Base-by-base conservation (phyloP, 2,329 filamentous ascomycete genomes). In the Colletotrichum somersetense region DNA sequence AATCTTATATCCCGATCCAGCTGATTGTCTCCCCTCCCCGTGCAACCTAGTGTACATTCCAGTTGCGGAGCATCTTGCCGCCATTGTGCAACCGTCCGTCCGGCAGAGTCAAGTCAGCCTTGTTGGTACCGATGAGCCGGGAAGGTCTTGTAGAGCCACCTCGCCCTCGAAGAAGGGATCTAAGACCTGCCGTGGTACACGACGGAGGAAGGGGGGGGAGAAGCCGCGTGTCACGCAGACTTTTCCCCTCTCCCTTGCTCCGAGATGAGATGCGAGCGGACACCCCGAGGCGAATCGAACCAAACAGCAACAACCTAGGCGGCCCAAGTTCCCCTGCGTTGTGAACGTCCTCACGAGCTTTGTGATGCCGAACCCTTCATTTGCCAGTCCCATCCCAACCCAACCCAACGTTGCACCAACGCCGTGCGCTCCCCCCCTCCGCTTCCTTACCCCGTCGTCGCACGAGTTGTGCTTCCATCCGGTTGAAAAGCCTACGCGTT, bases 1-100 rank as follows among this genome's bases (percentile, higher is more conserved):
- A 42, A 20, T 61, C 35, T 68, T 64, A 26, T 58, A 63, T 62
- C 68, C 62, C 35, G 57, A 62, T 67, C 63, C 68, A 67, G 68
- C 68, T 67, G 33, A 20, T 58, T 30, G 12, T 26, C 33, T 20
- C 53, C 42, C 30, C 30, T 35, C 48, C 35, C 57, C 46, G 40
- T 62, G 30, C 30, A 38, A 35, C 35, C 30, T 26, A 16, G 30
- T 30, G 30, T 30, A 4, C 44, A 52, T 62, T 52, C 59, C 59
- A 50, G 20, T 20, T 30, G 56, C 62, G 62, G 67, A 56, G 48
- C 33, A 48, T 48, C 63, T 16, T 42, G 7, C 59, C 48, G 38
- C 23, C 8, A 56, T 33, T 62, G 57, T 40, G 58, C 30, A 61
- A 38, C 30, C 53, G 58, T 56, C 50, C 42, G 50, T 55, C 66